Evolutionary conservation across 1,139 yeast species (phyloP), one percentile per base, ranked within the genome.

Genomic region (Candida labiduridarum): DNA sequence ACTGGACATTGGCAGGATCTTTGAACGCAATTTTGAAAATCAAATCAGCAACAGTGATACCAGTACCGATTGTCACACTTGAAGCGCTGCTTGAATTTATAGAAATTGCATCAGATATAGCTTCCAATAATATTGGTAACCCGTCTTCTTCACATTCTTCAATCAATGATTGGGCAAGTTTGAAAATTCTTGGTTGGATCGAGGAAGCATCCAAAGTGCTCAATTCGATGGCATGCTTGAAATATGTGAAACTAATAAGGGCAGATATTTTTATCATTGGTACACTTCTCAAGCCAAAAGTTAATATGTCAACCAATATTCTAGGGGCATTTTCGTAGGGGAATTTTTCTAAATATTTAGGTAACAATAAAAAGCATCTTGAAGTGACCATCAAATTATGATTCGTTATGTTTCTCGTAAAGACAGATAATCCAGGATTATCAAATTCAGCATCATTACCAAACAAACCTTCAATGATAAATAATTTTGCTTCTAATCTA

Each of bases 121-220:
- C 81, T 62, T 91, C 97, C n/a, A 89, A 77, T 46, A 91, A 68
- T 44, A 87, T 76, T 0, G 94, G 82, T 29, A 89, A 84, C 0
- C 96, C 82, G 59, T 92, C 98, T 45, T 89, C 97, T 46, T 84
- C 89, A 1, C 96, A 82, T 1, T 83, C 87, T 1, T 77, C 80
- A 2, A 80, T 64, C n/a, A 91, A 65, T 1, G 78, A 64, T 1
- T 67, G 55, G 1, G 66, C 65, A 6, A 72, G 55, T 25, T 62
- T 58, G 56, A 75, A 67, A 11, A 75, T 61, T 2, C 61, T 56
- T 8, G 50, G 46, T 57, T 75, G 80, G 7, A 64, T 52, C 0
- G 52, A 42, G 6, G 10, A 8, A 8, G 47, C 38, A 9, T 56
- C 59, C 22, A 68, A 52, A 2, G 53, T 44, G 4, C 65, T 61